These are phyloP conservation scores for Hericium rajendrae DNA, from an alignment of 768 basidiomycete species.

Conservation along the genomic window DNA sequence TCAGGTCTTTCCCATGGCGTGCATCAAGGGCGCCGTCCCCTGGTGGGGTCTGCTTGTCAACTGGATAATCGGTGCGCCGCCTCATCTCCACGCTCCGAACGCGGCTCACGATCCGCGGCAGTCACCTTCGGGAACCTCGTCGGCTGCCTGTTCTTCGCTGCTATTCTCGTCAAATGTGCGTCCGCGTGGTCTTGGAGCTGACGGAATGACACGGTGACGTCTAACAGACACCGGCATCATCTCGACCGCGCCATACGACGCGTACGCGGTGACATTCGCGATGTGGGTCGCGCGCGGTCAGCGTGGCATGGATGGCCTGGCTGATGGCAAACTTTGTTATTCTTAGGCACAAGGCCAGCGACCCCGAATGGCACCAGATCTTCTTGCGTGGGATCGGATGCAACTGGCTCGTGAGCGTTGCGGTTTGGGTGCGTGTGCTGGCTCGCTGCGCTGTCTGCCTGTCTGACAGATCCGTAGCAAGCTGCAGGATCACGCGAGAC, in stretches of 20 bases:
- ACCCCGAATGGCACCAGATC: constrained; percentile 64
- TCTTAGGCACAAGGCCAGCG: constrained; percentile 49
- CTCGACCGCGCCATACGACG: constrained; percentile 45
- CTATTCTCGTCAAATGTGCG: constrained; percentile 54
- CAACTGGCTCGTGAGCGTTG: constrained; percentile 68
- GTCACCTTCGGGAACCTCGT: constrained; percentile 61
- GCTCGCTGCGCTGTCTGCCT: not conserved
- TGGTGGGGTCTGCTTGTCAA: constrained; percentile 64
- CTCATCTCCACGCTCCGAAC: not conserved
- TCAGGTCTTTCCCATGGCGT: constrained; percentile 63
- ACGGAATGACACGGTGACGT: not conserved
- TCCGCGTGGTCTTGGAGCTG: not conserved
- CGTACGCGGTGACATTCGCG: constrained; percentile 44
- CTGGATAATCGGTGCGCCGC: constrained; percentile 50
- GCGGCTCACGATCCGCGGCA: constrained; percentile 16
- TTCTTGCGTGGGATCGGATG: constrained; percentile 67
- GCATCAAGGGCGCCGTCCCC: constrained; percentile 49
- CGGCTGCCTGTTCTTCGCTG: constrained; percentile 63
- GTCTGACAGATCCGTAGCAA: constrained; percentile 38
- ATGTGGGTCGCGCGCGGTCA: constrained; percentile 32
- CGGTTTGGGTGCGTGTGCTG: constrained; percentile 50
- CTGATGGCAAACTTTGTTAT: not conserved
- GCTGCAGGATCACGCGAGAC: constrained; percentile 58
- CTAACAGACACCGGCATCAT: constrained; percentile 48
- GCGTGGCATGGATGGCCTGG: not conserved